Percentiles rank a stretch among this genome's conserved stretches.
Conservation (phyloP, 768 basidiomycete species). For the Rhodotorula toruloides region DNA sequence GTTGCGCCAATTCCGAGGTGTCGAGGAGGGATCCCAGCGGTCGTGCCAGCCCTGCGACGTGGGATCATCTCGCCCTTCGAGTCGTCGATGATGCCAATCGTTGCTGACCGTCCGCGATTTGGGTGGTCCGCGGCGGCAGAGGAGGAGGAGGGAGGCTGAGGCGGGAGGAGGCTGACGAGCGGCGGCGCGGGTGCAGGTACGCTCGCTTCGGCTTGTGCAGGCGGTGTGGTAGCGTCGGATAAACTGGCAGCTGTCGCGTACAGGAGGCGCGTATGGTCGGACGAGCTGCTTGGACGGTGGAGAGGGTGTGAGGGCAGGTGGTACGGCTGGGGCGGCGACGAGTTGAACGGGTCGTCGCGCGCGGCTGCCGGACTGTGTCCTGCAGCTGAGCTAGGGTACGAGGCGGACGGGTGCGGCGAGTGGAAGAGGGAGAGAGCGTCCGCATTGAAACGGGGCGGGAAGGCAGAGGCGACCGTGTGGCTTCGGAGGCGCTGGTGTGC, state of each 20-base stretch:
- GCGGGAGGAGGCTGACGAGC: slow-evolving; percentile 14
- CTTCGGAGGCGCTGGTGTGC: slow-evolving; percentile 15
- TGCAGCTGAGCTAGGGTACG: slow-evolving; percentile 8
- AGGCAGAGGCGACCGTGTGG: slow-evolving; percentile 33
- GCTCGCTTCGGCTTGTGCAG: neutral
- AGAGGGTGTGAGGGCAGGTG: slow-evolving; percentile 20
- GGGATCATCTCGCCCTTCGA: slow-evolving; percentile 12
- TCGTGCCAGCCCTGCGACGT: slow-evolving; percentile 31
- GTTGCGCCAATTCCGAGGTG: slow-evolving; percentile 13
- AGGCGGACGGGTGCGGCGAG: neutral
- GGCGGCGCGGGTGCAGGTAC: neutral
- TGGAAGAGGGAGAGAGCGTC: slow-evolving; percentile 1
- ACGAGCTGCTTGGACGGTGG: slow-evolving; percentile 32
- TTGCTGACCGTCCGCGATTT: slow-evolving; percentile 27
- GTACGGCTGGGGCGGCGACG: neutral
- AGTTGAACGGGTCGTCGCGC: neutral
- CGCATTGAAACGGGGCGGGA: slow-evolving; percentile 10
- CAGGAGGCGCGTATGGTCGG: slow-evolving; percentile 31
- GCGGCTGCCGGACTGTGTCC: neutral
- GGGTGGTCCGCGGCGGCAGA: neutral
- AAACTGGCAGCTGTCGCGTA: slow-evolving; percentile 20
- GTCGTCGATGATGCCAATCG: slow-evolving; percentile 35
- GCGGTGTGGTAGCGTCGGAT: neutral
- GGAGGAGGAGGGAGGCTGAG: neutral
- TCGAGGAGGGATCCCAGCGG: slow-evolving; percentile 16